These are phyloP conservation scores for Zea mays DNA, from an alignment of 176 grass and related monocot genomes.

Conservation along the genomic window DNA sequence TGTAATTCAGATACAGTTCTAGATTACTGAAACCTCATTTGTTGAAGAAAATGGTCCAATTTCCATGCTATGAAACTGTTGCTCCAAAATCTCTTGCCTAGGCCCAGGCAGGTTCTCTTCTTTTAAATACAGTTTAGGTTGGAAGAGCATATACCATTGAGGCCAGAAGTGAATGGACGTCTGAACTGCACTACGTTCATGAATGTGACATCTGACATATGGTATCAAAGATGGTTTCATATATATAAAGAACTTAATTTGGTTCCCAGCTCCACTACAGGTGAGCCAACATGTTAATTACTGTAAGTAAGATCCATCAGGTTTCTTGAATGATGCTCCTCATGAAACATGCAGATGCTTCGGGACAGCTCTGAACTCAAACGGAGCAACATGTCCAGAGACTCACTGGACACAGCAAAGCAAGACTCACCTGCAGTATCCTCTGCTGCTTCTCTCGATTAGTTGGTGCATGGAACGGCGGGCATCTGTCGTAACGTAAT, in stretches of 20 bases:
- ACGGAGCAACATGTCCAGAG: neutral
- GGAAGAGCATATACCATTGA: neutral
- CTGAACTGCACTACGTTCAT: neutral
- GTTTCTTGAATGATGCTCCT: too few species aligned
- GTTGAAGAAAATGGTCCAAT: neutral
- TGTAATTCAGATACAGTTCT: neutral
- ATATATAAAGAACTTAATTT: neutral
- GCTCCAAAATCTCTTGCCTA: slow-evolving; percentile 16
- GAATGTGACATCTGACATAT: neutral
- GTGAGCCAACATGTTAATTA: too few species aligned
- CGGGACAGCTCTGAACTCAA: neutral
- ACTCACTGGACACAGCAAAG: slow-evolving; percentile 13
- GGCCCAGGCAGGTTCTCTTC: neutral
- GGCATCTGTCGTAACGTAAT: slow-evolving; percentile 64
- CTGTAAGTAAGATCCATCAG: too few species aligned
- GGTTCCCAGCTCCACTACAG: neutral
- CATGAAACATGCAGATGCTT: neutral
- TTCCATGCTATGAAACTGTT: neutral
- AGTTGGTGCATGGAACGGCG: slow-evolving; percentile 63
- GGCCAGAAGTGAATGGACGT: neutral
- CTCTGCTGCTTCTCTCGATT: slow-evolving; percentile 69
- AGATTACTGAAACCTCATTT: neutral
- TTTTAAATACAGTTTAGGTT: slow-evolving; percentile 14
- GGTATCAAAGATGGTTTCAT: neutral
- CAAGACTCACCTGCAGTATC: slow-evolving; percentile 58